Conservation (phyloP, 1,284 basidiomycete species). For the Schizophyllum commune region DNA sequence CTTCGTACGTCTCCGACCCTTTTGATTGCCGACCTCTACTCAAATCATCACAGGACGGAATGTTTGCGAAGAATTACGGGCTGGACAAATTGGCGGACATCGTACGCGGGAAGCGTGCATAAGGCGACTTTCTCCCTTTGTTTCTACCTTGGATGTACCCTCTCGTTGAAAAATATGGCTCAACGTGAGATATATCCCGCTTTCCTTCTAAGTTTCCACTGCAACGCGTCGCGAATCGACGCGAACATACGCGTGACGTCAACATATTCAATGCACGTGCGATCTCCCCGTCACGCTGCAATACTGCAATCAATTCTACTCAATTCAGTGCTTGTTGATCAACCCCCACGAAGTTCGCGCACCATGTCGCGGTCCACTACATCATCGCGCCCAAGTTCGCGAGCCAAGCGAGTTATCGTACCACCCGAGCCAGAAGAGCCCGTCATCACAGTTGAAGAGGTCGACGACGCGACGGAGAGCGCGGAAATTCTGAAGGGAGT, state of each 20-base stretch:
- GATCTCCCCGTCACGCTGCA: background rate
- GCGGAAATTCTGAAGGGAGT: background rate
- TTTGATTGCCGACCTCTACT: too few species aligned
- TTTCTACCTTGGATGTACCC: too few species aligned
- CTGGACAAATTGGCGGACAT: constrained; percentile 9
- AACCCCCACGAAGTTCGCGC: too few species aligned
- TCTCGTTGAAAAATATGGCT: too few species aligned
- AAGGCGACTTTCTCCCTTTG: too few species aligned
- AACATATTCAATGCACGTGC: background rate
- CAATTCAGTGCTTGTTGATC: background rate
- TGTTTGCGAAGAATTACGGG: constrained; percentile 13
- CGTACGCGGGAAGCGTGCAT: background rate
- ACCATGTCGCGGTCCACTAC: background rate
- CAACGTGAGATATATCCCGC: too few species aligned
- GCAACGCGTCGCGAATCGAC: background rate
- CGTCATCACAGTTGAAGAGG: background rate
- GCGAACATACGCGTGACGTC: background rate
- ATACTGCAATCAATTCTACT: background rate
- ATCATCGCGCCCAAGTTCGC: background rate
- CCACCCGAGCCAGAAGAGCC: background rate
- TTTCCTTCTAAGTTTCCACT: background rate
- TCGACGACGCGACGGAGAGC: background rate
- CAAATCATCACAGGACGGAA: constrained; percentile 11
- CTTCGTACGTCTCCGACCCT: too few species aligned
- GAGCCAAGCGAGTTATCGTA: background rate